These are phyloP conservation scores for Tulasnella calospora DNA, from an alignment of 768 basidiomycete genomes.

Conservation along the genomic window DNA sequence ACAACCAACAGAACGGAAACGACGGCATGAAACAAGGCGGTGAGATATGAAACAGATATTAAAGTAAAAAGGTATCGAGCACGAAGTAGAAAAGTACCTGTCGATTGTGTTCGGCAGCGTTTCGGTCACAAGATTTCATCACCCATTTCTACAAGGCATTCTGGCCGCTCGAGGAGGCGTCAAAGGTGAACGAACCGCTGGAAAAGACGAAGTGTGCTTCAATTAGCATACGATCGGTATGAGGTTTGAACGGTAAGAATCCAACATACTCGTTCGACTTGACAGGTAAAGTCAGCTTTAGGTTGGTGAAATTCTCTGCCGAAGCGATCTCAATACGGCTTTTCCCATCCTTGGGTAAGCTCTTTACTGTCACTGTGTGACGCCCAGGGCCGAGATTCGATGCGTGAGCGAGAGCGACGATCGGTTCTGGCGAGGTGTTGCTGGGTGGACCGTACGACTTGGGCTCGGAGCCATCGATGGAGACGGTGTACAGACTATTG, in stretches of 20 bases:
- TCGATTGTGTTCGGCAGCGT: not conserved
- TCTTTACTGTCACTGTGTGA: conserved; percentile 12
- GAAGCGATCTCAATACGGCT: conserved; percentile 17
- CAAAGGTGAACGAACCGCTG: not conserved
- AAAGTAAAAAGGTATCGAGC: too few relatives aligned
- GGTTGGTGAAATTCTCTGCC: not conserved
- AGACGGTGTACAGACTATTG: not conserved
- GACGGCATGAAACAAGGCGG: too few relatives aligned
- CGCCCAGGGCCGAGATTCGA: not conserved
- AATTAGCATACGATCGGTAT: not conserved
- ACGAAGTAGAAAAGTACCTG: not conserved
- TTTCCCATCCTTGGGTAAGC: not conserved
- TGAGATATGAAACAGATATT: too few relatives aligned
- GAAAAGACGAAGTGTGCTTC: not conserved
- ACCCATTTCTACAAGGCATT: not conserved
- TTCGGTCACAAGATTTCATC: not conserved
- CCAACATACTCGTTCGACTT: not conserved
- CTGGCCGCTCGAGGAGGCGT: not conserved
- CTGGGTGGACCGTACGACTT: not conserved
- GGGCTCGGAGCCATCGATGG: not conserved
- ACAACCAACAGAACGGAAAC: too few relatives aligned
- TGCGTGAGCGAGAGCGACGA: conserved; percentile 14
- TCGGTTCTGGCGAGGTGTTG: not conserved
- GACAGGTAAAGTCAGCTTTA: not conserved
- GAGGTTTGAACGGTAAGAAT: not conserved